Evolutionary conservation across 129 eudicot genomes (phyloP), one percentile per base, ranked within the genome.

Genomic region (Kitagawia praeruptora): DNA sequence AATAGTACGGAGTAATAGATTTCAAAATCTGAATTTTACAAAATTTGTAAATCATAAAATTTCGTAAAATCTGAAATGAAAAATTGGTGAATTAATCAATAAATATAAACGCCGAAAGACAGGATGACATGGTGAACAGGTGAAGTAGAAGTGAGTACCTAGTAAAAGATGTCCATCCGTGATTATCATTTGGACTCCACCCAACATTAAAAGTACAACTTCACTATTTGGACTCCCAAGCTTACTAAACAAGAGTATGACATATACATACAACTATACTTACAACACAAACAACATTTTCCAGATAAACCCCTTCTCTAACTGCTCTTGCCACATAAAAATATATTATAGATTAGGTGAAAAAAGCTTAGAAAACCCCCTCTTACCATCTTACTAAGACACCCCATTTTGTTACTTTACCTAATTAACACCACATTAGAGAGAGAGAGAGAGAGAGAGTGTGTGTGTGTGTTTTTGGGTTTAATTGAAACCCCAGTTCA

Each of bases 171-270:
- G 69, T 61, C 34, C 34, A 67, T 67, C 73, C 73, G 73, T 67
- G 73, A 67, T 34, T 67, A 34, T 67, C 40, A 27, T 67, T 67
- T 67, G 73, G 73, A 67, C 73, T 67, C 73, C 73, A 61, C 69
- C 69, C 69, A 61, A 61, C 69, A 61, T 25, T 8, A 21, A 4
- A 61, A 21, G 16, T 10, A 58, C 66, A 51, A 18, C 23, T 13
- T 14, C 27, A 8, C 37, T 9, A 0, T 67, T 67, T 67, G 4
- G 41, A 31, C 73, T 67, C 41, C 73, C 69, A 67, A 31, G 3
- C 42, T 67, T 66, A 66, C 72, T 66, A 28, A 66, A 66, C 40
- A 66, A 27, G 40, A 66, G 40, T 27, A 66, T 39, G 5, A 10
- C 34, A n/a, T 37, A 1, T n/a, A 56, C 58, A n/a, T n/a, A 21